These are phyloP conservation scores for Gastrodia elata DNA, from an alignment of 106 monocot genomes.

Conservation along the genomic window DNA sequence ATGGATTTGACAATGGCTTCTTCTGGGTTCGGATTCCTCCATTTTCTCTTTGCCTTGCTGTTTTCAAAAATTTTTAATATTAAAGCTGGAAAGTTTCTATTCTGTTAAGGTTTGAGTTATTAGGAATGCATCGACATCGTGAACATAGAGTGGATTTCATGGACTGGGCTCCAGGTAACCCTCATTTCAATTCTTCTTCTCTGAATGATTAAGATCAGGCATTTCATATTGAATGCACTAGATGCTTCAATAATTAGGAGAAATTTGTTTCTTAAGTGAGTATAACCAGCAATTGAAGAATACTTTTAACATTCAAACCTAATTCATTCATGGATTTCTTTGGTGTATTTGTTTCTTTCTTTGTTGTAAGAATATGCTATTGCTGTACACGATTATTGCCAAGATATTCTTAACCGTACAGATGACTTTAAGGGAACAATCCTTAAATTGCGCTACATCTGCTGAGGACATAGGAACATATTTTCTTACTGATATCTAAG, in stretches of 20 bases:
- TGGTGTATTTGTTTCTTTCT: background rate
- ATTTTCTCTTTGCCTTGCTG: background rate
- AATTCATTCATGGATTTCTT: background rate
- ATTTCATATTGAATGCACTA: background rate
- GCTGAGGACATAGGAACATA: no score
- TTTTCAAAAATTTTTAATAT: background rate
- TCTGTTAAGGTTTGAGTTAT: conserved; percentile 37
- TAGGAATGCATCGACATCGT: conserved; percentile 62
- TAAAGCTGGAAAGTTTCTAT: background rate
- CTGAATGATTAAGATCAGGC: background rate
- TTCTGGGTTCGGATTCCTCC: conserved; percentile 30
- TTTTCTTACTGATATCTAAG: no score
- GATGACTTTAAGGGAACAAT: no score
- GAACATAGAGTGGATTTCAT: conserved; percentile 66
- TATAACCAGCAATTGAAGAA: background rate
- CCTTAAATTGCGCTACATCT: no score
- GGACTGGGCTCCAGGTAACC: conserved; percentile 71
- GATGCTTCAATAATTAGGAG: background rate
- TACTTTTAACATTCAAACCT: background rate
- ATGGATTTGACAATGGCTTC: conserved; percentile 27
- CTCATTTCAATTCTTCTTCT: background rate
- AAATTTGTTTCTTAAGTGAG: background rate
- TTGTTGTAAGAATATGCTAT: no score
- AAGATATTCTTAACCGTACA: no score
- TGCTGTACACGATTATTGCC: no score